phyloP scores from a whole-genome alignment of 345 rosid species.

The Cardiospermum halicacabum region DNA sequence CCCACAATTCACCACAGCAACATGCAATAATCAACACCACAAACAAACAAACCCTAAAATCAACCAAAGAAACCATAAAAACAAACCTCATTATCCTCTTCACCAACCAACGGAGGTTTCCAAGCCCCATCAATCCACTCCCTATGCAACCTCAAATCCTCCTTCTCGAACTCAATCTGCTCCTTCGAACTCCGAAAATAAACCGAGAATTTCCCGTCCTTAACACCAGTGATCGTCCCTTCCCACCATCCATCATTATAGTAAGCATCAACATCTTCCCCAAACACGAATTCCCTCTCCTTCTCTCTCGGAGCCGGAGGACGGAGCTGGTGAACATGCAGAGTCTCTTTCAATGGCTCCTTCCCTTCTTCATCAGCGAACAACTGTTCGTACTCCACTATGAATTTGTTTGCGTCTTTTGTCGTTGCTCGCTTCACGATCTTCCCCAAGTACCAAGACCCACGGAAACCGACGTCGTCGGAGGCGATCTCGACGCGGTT shows the following conservation, averaged over 20 bases:
- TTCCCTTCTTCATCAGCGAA: constrained; percentile 47
- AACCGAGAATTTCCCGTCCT: constrained; percentile 49
- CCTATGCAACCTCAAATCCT: constrained; percentile 57
- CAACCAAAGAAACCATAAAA: constrained; percentile 3
- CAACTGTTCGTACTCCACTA: constrained; percentile 44
- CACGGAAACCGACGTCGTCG: constrained; percentile 61
- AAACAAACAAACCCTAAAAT: neutral
- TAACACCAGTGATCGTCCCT: constrained; percentile 52
- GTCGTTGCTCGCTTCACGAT: constrained; percentile 36
- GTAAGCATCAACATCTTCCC: constrained; percentile 68
- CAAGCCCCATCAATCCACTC: constrained; percentile 66
- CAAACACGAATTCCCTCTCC: constrained; percentile 31
- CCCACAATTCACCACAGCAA: neutral
- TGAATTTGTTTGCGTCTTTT: constrained; percentile 25
- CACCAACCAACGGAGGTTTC: constrained; percentile 47
- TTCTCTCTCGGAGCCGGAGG: constrained; percentile 54
- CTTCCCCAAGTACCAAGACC: constrained; percentile 60
- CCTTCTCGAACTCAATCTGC: constrained; percentile 42
- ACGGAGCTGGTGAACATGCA: constrained; percentile 39
- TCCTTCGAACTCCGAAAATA: constrained; percentile 54
- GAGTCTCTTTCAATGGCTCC: constrained; percentile 37
- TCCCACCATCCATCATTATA: constrained; percentile 92
- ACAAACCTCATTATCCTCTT: constrained; percentile 20
- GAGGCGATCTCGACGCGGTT: constrained; percentile 58
- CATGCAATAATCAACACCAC: neutral